Evolutionary conservation across 2,329 filamentous ascomycete genomes (phyloP).

Genomic region (Colletotrichum sp.): DNA sequence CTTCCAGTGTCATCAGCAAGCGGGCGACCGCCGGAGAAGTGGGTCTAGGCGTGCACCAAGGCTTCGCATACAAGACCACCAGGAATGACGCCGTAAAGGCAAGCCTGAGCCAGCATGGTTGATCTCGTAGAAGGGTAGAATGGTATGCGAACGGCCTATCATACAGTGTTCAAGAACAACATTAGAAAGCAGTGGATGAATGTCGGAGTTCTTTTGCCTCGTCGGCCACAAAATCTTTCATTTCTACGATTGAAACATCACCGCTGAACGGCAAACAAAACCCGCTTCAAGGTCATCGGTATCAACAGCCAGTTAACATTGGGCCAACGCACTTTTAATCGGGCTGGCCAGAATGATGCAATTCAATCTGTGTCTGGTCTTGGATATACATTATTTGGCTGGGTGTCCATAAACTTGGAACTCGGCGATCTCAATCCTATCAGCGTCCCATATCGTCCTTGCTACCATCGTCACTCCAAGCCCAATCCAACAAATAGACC

Average conservation of each 20-base stretch:
- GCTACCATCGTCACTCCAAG: neutral
- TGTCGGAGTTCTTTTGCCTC: too few species aligned
- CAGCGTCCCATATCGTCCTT: neutral
- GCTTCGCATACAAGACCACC: slow-evolving; percentile 28
- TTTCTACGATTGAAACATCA: neutral
- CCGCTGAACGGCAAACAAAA: neutral
- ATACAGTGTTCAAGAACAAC: too few species aligned
- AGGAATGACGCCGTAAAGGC: slow-evolving; percentile 64
- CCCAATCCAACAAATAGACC: neutral
- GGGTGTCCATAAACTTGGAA: neutral
- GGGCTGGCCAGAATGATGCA: too few species aligned
- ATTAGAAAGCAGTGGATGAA: too few species aligned
- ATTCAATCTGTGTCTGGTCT: neutral
- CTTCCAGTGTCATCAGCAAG: neutral
- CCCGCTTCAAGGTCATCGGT: fast-evolving
- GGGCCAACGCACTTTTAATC: neutral
- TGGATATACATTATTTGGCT: neutral
- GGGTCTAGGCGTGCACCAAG: slow-evolving; percentile 20
- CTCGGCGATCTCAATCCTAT: neutral
- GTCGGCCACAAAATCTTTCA: neutral
- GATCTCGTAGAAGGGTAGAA: too few species aligned
- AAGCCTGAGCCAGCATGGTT: slow-evolving; percentile 61
- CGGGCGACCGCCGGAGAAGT: neutral
- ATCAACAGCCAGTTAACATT: neutral
- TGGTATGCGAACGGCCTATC: too few species aligned